These are phyloP conservation scores for Coemansia sp. DNA, from an alignment of 192 early-diverging fungal genomes.

Conservation along the genomic window DNA sequence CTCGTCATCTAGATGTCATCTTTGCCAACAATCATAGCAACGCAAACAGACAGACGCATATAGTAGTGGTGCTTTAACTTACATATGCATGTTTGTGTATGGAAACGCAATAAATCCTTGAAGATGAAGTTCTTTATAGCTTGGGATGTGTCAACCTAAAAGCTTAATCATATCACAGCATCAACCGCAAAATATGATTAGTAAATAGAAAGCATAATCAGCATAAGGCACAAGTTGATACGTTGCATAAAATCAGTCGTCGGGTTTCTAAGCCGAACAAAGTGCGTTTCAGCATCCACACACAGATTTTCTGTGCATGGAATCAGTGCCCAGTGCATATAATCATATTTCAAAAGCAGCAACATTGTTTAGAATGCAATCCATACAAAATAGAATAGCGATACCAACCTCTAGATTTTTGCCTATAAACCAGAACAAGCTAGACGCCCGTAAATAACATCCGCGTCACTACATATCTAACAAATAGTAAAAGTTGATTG, in stretches of 20 bases:
- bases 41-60: neutral
- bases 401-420: neutral
- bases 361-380: neutral
- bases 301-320: slow-evolving; percentile 23
- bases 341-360: slow-evolving; percentile 43
- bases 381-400: slow-evolving; percentile 18
- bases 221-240: no score
- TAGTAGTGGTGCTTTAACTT: neutral
- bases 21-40: slow-evolving; percentile 34
- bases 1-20: slow-evolving; percentile 81
- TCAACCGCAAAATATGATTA: neutral
- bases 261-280: slow-evolving; percentile 55
- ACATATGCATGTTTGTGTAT: neutral
- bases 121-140: neutral
- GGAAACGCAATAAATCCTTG: neutral
- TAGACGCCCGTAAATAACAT: neutral
- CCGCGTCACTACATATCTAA: neutral
- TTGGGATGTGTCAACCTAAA: neutral
- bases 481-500: neutral
- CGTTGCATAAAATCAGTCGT: slow-evolving; percentile 29
- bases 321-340: slow-evolving; percentile 71
- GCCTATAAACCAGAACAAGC: neutral
- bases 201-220: neutral
- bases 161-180: neutral
- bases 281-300: slow-evolving; percentile 35